phyloP scores from a whole-genome alignment of 164 flowering plant genomes.

The Tinospora cordifolia region DNA sequence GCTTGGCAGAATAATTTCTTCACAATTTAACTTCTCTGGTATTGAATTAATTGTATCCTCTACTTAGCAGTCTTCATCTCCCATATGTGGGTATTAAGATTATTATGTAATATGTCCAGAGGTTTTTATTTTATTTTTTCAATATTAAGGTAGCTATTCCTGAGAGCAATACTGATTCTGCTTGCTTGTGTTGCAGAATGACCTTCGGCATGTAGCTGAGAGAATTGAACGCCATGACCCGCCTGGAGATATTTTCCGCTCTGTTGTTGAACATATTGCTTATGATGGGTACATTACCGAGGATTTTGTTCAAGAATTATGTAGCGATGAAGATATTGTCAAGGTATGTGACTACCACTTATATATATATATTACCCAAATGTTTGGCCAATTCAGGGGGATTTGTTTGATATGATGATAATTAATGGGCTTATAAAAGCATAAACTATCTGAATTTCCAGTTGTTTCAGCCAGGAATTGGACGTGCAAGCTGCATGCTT shows the following conservation, averaged over 20 bases:
- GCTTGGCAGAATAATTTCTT: too few relatives aligned
- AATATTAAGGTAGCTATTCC: background rate
- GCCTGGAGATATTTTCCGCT: slow-evolving; percentile 50
- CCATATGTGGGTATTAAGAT: background rate
- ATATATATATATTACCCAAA: background rate
- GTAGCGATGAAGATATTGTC: slow-evolving; percentile 46
- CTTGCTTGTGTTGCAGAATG: slow-evolving; percentile 27
- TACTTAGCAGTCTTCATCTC: background rate
- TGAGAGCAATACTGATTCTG: background rate
- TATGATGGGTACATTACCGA: slow-evolving; percentile 20
- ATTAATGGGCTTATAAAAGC: too few relatives aligned
- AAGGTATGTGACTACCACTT: slow-evolving; percentile 33
- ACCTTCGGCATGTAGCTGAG: slow-evolving; percentile 35
- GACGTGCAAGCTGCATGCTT: background rate
- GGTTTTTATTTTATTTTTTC: too few relatives aligned
- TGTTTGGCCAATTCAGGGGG: background rate
- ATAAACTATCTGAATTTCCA: too few relatives aligned
- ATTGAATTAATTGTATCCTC: background rate
- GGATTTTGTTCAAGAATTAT: slow-evolving; percentile 43
- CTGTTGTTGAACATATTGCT: slow-evolving; percentile 45
- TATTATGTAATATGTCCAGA: background rate
- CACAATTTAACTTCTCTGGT: background rate
- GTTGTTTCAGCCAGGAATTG: background rate
- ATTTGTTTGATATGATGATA: background rate
- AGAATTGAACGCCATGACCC: slow-evolving; percentile 38